Base-by-base conservation (phyloP, 1,284 basidiomycete genomes). In the Rhodotorula sp. region DNA sequence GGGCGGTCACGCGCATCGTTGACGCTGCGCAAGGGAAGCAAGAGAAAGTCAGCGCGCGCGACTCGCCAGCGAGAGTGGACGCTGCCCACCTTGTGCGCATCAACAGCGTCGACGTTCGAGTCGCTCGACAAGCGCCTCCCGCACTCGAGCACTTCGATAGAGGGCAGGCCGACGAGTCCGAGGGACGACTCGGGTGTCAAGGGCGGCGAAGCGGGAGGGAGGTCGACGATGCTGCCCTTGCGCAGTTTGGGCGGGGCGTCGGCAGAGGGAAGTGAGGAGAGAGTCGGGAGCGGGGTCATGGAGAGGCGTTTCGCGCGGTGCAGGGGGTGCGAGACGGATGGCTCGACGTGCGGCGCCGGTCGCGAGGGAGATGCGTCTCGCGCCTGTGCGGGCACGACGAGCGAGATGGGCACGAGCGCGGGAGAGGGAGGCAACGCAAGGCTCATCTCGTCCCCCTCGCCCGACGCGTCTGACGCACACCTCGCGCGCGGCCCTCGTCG, bases 201-300 rank as follows among this genome's bases (percentile, higher is more conserved):
- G 29, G 60, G 60, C 52, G 60, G 51, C 52, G 60, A 32, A 30
- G 36, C 20, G 52, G 29, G 32, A 44, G 62, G 62, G 10, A 63
- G 34, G 46, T 59, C 58, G 58, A 65, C 64, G 58, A 65, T 36
- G 30, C 51, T 54, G n/a, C 24, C 30, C 24, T 55, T 59, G 39
- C 64, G 57, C 8, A 54, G 7, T 20, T 36, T 29, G 34, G 60
- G 51, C 9, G 30, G 48, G 4, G 47, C 29, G 24, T 15, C 6
- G 53, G 46, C 15, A 15, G 51, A 29, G 46, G 32, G 46, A 8
- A 17, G 15, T 11, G 46, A 32, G 4, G 22, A 27, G 32, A 30
- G 15, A 19, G 44, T 17, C 17, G 56, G 30, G 34, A 66, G 46
- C 30, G 64, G 64, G 4, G 64, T 66, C 64, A 66, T 66, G 13